Evolutionary conservation across 495 filamentous ascomycete species (phyloP).

Genomic region (Tuber aestivum): DNA sequence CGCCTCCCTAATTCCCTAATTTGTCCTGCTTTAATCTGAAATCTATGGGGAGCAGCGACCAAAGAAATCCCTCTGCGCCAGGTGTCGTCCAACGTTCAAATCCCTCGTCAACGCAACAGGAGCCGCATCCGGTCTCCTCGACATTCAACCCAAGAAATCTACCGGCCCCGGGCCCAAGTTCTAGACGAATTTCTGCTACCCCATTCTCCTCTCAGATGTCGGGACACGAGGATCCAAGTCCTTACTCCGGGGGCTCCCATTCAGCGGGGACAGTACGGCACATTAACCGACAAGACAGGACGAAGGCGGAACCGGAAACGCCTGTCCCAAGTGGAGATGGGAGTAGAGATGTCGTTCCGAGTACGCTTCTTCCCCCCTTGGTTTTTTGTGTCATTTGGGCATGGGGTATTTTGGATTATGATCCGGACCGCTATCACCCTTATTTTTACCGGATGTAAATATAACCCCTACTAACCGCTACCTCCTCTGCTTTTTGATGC

Average conservation of each 20-base stretch:
- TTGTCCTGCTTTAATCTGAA: slow-evolving; percentile 21
- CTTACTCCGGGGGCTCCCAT: slow-evolving; percentile 36
- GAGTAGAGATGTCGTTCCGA: slow-evolving; percentile 19
- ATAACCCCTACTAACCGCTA: slow-evolving; percentile 25
- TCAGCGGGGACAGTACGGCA: slow-evolving; percentile 37
- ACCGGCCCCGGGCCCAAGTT: slow-evolving; percentile 15
- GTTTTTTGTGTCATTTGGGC: neutral
- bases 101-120: slow-evolving; percentile 17
- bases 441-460: slow-evolving; percentile 3
- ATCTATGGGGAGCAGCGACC: slow-evolving; percentile 24
- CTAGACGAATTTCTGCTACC: slow-evolving; percentile 18
- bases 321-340: neutral
- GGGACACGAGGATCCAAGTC: slow-evolving; percentile 24
- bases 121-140: slow-evolving; percentile 12
- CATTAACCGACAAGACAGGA: slow-evolving; percentile 27
- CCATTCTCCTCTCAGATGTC: slow-evolving; percentile 35
- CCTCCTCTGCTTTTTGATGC: slow-evolving; percentile 14
- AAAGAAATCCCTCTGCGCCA: slow-evolving; percentile 29
- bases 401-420: neutral
- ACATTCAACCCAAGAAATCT: slow-evolving; percentile 25
- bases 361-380: slow-evolving; percentile 25
- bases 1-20: slow-evolving; percentile 27
- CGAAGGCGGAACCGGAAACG: slow-evolving; percentile 19
- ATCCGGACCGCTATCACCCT: neutral
- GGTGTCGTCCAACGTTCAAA: slow-evolving; percentile 6